Percentiles rank a stretch among this genome's conserved stretches.
Conservation (phyloP, 192 early-diverging fungal species). For the Dissophora globulifera region DNA sequence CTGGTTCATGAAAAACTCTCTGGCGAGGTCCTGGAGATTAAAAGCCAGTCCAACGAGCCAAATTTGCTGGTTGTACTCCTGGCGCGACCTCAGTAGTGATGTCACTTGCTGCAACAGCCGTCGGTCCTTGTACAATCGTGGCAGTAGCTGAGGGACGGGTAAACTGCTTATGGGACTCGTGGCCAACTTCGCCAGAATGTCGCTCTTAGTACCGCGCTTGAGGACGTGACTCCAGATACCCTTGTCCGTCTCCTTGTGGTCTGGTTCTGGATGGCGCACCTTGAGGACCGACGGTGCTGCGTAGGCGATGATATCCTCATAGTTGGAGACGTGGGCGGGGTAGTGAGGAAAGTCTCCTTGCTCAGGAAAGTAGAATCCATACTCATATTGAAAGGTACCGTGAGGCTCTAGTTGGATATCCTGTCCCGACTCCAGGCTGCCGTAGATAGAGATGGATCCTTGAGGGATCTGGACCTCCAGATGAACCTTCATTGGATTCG, state of each 20-base stretch:
- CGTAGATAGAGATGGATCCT: conserved; percentile 53
- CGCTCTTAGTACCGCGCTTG: conserved; percentile 20
- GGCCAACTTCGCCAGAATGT: conserved; percentile 22
- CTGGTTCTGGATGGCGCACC: conserved; percentile 20
- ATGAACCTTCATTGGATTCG: conserved; percentile 44
- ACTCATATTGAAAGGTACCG: conserved; percentile 40
- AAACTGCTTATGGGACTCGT: conserved; percentile 20
- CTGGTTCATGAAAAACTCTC: conserved; percentile 43
- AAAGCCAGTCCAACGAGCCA: conserved; percentile 34
- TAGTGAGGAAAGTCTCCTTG: conserved; percentile 52
- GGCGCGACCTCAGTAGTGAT: conserved; percentile 26
- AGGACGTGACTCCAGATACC: conserved; percentile 27
- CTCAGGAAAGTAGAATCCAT: conserved; percentile 61
- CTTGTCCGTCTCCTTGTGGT: conserved; percentile 14
- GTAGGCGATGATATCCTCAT: conserved; percentile 35
- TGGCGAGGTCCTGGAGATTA: conserved; percentile 32
- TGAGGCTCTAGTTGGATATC: conserved; percentile 25
- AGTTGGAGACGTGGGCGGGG: conserved; percentile 48
- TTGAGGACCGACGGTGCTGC: conserved; percentile 20
- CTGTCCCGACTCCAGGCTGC: conserved; percentile 21
- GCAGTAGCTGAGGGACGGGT: conserved; percentile 11
- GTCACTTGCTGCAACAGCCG: conserved; percentile 37
- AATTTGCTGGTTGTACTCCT: conserved; percentile 28
- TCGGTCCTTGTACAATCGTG: conserved; percentile 28
- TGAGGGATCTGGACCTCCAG: conserved; percentile 58